Conservation (phyloP, 129 eudicot genomes). For the Flaveria sonorensis region DNA sequence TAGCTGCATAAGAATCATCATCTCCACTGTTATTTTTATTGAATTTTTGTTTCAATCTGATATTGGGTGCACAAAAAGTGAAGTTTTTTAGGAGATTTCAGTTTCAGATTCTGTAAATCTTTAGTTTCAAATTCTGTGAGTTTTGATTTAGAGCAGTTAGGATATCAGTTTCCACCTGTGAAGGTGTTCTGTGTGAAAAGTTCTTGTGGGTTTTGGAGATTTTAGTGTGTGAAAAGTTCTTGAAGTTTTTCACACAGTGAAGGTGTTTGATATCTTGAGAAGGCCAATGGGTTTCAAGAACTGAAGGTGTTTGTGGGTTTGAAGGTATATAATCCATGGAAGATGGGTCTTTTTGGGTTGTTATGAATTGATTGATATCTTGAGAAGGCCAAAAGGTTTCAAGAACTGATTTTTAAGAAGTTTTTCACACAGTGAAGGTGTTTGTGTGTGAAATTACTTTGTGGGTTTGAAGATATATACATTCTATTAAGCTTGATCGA, state of each 20-base stretch:
- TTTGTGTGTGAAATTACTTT: constrained; percentile 26
- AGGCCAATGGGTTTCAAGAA: too few species aligned
- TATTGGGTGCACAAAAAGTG: constrained; percentile 28
- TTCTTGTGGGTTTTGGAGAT: constrained; percentile 26
- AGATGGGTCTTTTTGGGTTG: constrained; percentile 13
- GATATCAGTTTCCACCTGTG: constrained; percentile 15
- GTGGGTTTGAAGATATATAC: constrained; percentile 23
- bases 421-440: constrained; percentile 29
- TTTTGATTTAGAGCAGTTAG: neutral
- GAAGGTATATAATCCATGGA: neutral
- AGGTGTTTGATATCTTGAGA: too few species aligned
- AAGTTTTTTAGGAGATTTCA: constrained; percentile 13
- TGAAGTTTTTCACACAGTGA: constrained; percentile 13
- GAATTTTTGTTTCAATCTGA: constrained; percentile 3
- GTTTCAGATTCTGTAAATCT: constrained; percentile 11
- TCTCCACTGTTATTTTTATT: neutral
- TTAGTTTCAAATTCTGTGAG: neutral
- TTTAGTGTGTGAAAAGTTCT: constrained; percentile 2
- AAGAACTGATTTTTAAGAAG: neutral
- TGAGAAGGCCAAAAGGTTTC: constrained; percentile 2
- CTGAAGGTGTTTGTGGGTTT: too few species aligned
- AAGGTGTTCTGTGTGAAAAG: constrained; percentile 30
- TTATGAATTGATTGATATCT: constrained; percentile 13
- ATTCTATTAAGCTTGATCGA: constrained; percentile 6
- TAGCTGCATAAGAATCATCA: constrained; percentile 30